Conservation (phyloP, 768 basidiomycete species). For the Phaffia australis region DNA sequence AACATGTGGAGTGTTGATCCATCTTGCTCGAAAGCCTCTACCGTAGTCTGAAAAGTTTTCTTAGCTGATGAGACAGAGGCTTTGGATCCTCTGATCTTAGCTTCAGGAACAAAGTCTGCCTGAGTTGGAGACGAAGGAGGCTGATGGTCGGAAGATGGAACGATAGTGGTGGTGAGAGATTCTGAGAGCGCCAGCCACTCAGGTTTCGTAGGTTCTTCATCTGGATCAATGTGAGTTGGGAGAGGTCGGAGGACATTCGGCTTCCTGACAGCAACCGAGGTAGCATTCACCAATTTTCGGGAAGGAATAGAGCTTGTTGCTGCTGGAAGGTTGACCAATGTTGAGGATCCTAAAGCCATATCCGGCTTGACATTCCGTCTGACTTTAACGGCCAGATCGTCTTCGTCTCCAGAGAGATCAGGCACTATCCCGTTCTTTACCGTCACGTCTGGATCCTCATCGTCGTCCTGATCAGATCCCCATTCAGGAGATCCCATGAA, state of each 20-base stretch:
- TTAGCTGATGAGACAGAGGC: slow-evolving; percentile 14
- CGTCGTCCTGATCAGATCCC: slow-evolving; percentile 22
- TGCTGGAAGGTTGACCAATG: slow-evolving; percentile 2
- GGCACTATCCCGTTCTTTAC: background rate
- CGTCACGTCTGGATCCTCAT: slow-evolving; percentile 17
- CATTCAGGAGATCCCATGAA: slow-evolving; percentile 24
- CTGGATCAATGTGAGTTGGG: slow-evolving; percentile 8
- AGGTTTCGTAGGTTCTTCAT: slow-evolving; percentile 7
- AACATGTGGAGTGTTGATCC: slow-evolving; percentile 62
- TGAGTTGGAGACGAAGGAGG: slow-evolving; percentile 22
- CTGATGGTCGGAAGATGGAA: slow-evolving; percentile 14
- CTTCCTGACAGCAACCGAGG: slow-evolving; percentile 15
- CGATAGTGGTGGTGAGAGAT: slow-evolving; percentile 5
- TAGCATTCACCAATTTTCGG: slow-evolving; percentile 17
- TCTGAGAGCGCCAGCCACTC: slow-evolving; percentile 20
- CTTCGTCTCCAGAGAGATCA: slow-evolving; percentile 28
- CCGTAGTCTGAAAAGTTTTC: slow-evolving; percentile 23
- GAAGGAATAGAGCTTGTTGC: background rate
- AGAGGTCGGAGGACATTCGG: background rate
- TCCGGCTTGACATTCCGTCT: slow-evolving; percentile 26
- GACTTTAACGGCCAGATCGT: slow-evolving; percentile 32
- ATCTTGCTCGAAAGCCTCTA: slow-evolving; percentile 31
- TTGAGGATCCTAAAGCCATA: slow-evolving; percentile 20
- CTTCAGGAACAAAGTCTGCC: background rate
- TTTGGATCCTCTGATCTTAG: slow-evolving; percentile 1